A percentile compares a stretch with the other conserved stretches of the same genome.
phyloP scores from a whole-genome alignment of 768 basidiomycete species.

The Hypholoma fasciculare region DNA sequence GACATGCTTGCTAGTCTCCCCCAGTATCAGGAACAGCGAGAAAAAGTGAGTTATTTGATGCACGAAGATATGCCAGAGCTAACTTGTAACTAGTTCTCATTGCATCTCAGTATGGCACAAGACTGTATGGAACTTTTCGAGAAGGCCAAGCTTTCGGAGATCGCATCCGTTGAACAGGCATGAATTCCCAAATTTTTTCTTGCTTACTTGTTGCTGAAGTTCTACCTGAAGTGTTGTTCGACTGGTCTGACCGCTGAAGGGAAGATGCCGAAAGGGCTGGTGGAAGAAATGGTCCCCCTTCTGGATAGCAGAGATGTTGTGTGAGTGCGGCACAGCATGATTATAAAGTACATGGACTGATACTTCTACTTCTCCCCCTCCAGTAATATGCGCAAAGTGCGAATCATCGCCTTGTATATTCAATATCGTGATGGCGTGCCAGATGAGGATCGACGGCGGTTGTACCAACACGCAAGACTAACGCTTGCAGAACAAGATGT shows the following conservation, averaged over 20 bases:
- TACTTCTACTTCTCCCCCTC: not conserved
- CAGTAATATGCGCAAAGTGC: conserved; percentile 91
- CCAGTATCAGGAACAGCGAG: conserved; percentile 92
- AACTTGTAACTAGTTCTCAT: conserved; percentile 69
- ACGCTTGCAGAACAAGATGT: conserved; percentile 90
- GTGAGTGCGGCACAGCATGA: conserved; percentile 40
- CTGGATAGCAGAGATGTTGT: conserved; percentile 84
- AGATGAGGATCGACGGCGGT: conserved; percentile 92
- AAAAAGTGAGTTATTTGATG: conserved; percentile 58
- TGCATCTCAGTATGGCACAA: conserved; percentile 97
- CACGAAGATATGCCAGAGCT: not conserved
- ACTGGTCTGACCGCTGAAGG: conserved; percentile 91
- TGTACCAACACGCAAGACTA: conserved; percentile 94
- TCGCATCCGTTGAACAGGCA: conserved; percentile 92
- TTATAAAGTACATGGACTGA: not conserved
- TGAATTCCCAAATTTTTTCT: conserved; percentile 13
- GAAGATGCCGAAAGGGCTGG: conserved; percentile 90
- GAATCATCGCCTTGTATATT: conserved; percentile 94
- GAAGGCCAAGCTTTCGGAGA: conserved; percentile 75
- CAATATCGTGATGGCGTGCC: conserved; percentile 95
- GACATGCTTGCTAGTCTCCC: conserved; percentile 97
- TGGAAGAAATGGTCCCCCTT: conserved; percentile 98
- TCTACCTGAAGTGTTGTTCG: conserved; percentile 74
- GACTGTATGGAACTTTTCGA: conserved; percentile 96
- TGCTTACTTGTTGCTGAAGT: not conserved